Percentiles rank a stretch among this genome's conserved stretches.
Conservation (phyloP, 2,329 filamentous ascomycete species). For the Trichoderma cornu-damae region DNA sequence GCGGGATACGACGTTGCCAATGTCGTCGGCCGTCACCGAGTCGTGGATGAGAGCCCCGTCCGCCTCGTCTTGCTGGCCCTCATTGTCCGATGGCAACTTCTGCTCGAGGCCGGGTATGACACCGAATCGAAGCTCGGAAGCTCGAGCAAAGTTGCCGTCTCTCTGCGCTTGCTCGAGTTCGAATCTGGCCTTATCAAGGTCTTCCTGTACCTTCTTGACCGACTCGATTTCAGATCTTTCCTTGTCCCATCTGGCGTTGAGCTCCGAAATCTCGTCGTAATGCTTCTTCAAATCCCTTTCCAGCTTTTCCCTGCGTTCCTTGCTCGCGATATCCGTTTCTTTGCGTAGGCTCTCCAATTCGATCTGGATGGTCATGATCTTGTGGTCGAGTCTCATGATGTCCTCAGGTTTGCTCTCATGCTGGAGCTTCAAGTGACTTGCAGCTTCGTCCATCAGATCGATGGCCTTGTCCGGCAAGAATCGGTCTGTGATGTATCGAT, state of each 20-base stretch:
- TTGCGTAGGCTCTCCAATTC: slow-evolving; percentile 92
- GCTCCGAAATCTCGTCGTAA: slow-evolving; percentile 66
- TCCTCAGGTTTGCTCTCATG: slow-evolving; percentile 96
- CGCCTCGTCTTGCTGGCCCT: slow-evolving; percentile 34
- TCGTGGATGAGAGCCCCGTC: slow-evolving; percentile 73
- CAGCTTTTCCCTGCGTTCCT: slow-evolving; percentile 80
- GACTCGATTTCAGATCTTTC: slow-evolving; percentile 80
- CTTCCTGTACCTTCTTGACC: slow-evolving; percentile 80
- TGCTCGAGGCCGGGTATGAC: slow-evolving; percentile 76
- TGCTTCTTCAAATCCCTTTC: slow-evolving; percentile 70
- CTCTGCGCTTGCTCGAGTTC: slow-evolving; percentile 85
- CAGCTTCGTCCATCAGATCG: slow-evolving; percentile 92
- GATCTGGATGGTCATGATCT: slow-evolving; percentile 96
- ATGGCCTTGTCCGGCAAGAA: slow-evolving; percentile 97
- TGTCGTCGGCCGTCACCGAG: slow-evolving; percentile 91
- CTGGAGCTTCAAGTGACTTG: slow-evolving; percentile 81
- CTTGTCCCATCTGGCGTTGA: slow-evolving; percentile 84
- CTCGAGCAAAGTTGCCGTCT: slow-evolving; percentile 80
- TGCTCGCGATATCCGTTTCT: slow-evolving; percentile 84
- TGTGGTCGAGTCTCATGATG: slow-evolving; percentile 85
- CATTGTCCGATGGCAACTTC: slow-evolving; percentile 71
- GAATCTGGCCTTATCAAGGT: slow-evolving; percentile 78
- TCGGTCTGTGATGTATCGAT: slow-evolving; percentile 93
- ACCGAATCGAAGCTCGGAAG: slow-evolving; percentile 86
- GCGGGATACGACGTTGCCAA: slow-evolving; percentile 83